phyloP scores from a whole-genome alignment of 192 early-diverging fungal species.

The Phlyctochytrium arcticum region DNA sequence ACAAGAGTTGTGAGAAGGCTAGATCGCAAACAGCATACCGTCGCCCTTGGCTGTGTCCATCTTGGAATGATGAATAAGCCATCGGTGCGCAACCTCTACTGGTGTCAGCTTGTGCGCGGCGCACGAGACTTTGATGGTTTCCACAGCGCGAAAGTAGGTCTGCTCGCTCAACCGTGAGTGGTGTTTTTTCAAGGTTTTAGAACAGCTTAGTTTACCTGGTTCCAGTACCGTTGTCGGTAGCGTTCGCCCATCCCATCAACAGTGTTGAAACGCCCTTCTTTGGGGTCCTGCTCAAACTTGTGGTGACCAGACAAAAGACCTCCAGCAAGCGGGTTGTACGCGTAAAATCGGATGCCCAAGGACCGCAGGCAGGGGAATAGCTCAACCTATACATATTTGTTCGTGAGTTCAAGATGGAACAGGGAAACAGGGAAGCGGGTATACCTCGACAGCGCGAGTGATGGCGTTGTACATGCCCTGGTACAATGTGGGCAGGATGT shows the following conservation, averaged over 20 bases:
- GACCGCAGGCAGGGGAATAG: constrained; percentile 57
- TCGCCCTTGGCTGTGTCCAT: constrained; percentile 33
- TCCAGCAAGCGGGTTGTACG: constrained; percentile 62
- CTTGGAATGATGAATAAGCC: constrained; percentile 45
- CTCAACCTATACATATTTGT: constrained; percentile 41
- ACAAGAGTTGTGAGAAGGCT: constrained; percentile 28
- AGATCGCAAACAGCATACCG: constrained; percentile 14
- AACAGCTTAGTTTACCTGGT: neutral
- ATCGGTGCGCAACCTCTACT: constrained; percentile 39
- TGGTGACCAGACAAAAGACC: constrained; percentile 38
- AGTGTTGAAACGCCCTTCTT: constrained; percentile 35
- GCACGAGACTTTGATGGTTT: constrained; percentile 34
- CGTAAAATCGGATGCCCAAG: constrained; percentile 59
- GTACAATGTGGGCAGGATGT: constrained; percentile 45
- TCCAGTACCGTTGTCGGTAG: constrained; percentile 43
- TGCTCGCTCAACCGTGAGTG: constrained; percentile 15
- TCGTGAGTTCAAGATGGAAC: neutral
- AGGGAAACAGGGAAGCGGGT: no score
- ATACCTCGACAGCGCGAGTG: constrained; percentile 18
- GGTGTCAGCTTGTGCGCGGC: constrained; percentile 30
- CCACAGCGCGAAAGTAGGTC: constrained; percentile 53
- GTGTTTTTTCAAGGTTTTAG: neutral
- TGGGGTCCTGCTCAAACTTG: constrained; percentile 25
- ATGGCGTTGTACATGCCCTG: constrained; percentile 39
- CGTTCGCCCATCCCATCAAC: constrained; percentile 29